phyloP scores from a whole-genome alignment of 2,329 filamentous ascomycete genomes.

The Polychaeton citri region DNA sequence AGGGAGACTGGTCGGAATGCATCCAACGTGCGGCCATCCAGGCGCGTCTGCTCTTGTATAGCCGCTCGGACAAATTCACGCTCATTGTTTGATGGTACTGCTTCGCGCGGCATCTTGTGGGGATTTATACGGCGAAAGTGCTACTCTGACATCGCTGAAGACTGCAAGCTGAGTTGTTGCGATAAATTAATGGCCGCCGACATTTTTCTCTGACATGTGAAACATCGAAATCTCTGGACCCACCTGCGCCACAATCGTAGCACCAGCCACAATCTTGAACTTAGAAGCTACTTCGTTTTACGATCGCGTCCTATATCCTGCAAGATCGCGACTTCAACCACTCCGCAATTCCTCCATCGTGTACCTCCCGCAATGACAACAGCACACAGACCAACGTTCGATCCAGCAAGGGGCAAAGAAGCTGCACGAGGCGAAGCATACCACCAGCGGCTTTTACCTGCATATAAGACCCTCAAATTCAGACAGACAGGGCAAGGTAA shows the following conservation, averaged over 20 bases:
- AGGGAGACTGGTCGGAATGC: constrained; percentile 66
- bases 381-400: constrained; percentile 82
- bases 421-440: constrained; percentile 85
- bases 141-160: too few species aligned
- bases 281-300: too few species aligned
- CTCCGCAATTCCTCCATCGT: too few species aligned
- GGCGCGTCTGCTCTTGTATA: constrained; percentile 62
- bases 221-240: too few species aligned
- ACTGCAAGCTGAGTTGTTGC: too few species aligned
- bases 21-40: constrained; percentile 74
- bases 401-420: constrained; percentile 91
- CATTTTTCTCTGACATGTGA: not conserved
- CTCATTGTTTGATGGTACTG: constrained; percentile 79
- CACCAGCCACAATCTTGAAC: too few species aligned
- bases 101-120: constrained; percentile 83
- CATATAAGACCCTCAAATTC: constrained; percentile 85
- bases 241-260: too few species aligned
- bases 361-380: constrained; percentile 34
- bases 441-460: constrained; percentile 88
- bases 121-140: too few species aligned
- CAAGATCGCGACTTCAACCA: too few species aligned
- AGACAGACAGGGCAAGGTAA: constrained; percentile 84
- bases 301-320: too few species aligned
- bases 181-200: not conserved
- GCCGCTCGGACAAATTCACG: constrained; percentile 74